Base-by-base conservation (phyloP, 2,329 filamentous ascomycete genomes). In the Aphanocladium album region DNA sequence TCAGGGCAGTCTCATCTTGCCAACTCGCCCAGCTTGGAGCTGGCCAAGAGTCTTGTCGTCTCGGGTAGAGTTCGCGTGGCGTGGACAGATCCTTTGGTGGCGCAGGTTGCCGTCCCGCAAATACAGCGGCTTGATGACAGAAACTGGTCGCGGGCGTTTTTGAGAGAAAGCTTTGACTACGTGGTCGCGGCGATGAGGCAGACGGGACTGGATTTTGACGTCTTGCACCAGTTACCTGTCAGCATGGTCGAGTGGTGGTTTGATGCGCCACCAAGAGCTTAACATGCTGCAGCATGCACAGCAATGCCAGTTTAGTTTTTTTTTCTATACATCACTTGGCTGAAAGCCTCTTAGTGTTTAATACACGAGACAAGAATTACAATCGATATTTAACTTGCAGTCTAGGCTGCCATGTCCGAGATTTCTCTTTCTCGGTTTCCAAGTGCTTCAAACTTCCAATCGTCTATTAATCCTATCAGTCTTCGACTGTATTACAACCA, bases 1-100 rank as follows among this genome's bases (percentile, higher is more conserved):
- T 67, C 71, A 6, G 80, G 80, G 3, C 79, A 82, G 64, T 74
- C 76, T 0, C 74, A 77, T 51, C 67, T 82, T 2, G 75, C 73
- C 60, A 79, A 80, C 64, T 81, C 79, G 0, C 80, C 80, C 0
- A 78, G 78, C 1, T 68, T 80, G 2, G 76, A 75, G 55, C 66
- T 80, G 6, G 73, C 75, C 33, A 74, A 72, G 60, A 73, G 66
- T 45, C 68, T 79, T 2, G 65, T 72, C 1, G 51, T 73, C 39
- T 73, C 73, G 1, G 64, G 72, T 50, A 70, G 74, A 58, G 73
- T 76, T 14, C 67, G 79, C n/a, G 74, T 81, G 35, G 63, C 67
- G 51, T 81, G 77, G 72, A 73, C 71, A 4, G 79, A 81, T 63
- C 73, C 78, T 2, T 63, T 79, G 21, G 77, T 80, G 16, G 65